Percentiles rank a stretch among this genome's conserved stretches.
These are phyloP conservation scores for Vitis hybrid DNA, from an alignment of 177 flowering plant genomes.

Conservation along the genomic window DNA sequence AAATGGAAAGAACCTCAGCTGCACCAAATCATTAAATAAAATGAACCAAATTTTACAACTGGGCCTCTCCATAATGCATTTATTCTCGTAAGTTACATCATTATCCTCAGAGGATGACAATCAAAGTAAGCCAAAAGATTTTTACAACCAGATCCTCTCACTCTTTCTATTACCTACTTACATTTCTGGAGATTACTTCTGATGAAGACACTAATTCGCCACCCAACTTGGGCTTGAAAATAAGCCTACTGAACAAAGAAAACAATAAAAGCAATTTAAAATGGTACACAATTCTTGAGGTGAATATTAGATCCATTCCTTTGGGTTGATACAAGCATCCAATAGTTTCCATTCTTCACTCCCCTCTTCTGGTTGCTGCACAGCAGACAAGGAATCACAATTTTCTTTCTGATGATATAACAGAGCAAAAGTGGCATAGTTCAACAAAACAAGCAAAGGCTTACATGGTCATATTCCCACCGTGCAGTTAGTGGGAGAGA, in stretches of 20 bases:
- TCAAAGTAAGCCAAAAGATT: background rate
- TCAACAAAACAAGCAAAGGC: slow-evolving; percentile 9
- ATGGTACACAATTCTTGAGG: slow-evolving; percentile 2
- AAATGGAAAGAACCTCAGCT: too few relatives aligned
- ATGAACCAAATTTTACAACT: too few relatives aligned
- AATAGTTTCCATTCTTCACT: slow-evolving; percentile 96
- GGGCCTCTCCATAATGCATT: too few relatives aligned
- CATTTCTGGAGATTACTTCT: background rate
- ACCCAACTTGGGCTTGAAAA: background rate
- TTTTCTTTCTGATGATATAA: too few relatives aligned
- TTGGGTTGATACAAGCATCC: slow-evolving; percentile 97
- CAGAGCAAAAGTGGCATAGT: too few relatives aligned
- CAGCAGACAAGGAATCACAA: slow-evolving; percentile 1
- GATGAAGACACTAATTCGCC: slow-evolving; percentile 4
- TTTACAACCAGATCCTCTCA: background rate
- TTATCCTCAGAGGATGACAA: too few relatives aligned
- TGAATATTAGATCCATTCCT: slow-evolving; percentile 78
- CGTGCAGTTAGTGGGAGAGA: slow-evolving; percentile 94
- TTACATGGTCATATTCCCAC: slow-evolving; percentile 98
- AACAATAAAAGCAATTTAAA: background rate
- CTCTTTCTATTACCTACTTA: background rate
- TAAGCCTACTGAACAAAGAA: background rate
- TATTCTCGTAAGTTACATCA: too few relatives aligned
- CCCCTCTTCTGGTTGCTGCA: slow-evolving; percentile 91
- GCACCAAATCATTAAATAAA: too few relatives aligned